Base-by-base conservation (phyloP, 768 basidiomycete genomes). In the Rhodosporidiobolus odoratus region DNA sequence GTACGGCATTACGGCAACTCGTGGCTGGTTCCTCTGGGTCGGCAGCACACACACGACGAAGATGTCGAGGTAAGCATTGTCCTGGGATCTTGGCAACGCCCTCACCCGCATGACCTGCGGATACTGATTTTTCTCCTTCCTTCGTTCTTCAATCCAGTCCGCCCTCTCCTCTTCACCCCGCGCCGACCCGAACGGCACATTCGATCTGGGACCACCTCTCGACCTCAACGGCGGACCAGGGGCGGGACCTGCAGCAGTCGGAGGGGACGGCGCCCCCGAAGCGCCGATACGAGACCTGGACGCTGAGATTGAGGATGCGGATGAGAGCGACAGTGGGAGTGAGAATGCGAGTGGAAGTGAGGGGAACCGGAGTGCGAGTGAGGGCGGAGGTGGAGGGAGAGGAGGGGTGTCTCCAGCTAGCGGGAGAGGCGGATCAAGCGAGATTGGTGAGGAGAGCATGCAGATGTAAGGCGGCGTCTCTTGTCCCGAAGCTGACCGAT, bases 301-400 rank as follows among this genome's bases (percentile, higher is more conserved):
- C 34, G 72, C 68, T 25, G 72, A 73, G 25, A 73, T 73, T 8
- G 68, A 73, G 58, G 68, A 73, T 23, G 72, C 72, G 9, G 71
- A 72, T 34, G 32, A 43, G 30, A 17, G 25, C 16, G 34, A 19
- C 6, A 41, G 43, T 21, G 53, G 21, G 27, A 40, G 37, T 48
- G 60, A 59, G 25, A 52, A 32, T 21, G 37, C 17, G 40, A n/a
- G 19, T 3, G 52, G n/a, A 13, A 53, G 23, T 9, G 54, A 32
- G 17, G 56, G 30, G 52, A 32, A 53, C 13, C 25, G 50, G 13
- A 52, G 50, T 40, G 62, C 25, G 37, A 52, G 50, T 53, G 65
- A 40, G 32, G 37, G 2, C 1, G 41, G 53, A 16, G 43, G 34
- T 21, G 35, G 25, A 21, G 16, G 41, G n/a, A 10, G 54, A 54